Conservation (phyloP, 495 filamentous ascomycete species). For the Hyaloscypha finlandica region DNA sequence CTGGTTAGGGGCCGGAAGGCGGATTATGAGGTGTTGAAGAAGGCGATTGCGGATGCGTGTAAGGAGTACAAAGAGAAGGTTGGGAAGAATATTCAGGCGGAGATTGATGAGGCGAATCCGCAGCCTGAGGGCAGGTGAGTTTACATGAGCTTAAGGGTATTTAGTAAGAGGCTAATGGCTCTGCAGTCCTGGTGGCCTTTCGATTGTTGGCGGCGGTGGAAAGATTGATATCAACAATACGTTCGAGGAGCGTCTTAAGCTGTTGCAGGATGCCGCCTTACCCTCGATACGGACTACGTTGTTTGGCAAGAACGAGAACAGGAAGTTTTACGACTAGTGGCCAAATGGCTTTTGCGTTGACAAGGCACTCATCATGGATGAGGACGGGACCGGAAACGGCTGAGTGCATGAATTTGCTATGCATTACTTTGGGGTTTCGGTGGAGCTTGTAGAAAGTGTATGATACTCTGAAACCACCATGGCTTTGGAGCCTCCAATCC, state of each 20-base stretch:
- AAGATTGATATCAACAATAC: constrained; percentile 99
- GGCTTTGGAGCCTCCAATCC: constrained; percentile 7
- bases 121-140: constrained; percentile 85
- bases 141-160: neutral
- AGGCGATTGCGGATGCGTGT: constrained; percentile 72
- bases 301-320: constrained; percentile 90
- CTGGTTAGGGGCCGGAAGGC: constrained; percentile 72
- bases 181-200: constrained; percentile 77
- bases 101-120: constrained; percentile 76
- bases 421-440: constrained; percentile 16
- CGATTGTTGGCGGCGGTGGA: constrained; percentile 77
- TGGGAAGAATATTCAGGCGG: constrained; percentile 60
- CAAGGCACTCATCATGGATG: constrained; percentile 10
- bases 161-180: constrained; percentile 16
- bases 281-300: constrained; percentile 81
- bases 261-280: constrained; percentile 81
- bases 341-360: constrained; percentile 11
- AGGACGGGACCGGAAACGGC: constrained; percentile 1
- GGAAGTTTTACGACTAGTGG: constrained; percentile 86
- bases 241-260: constrained; percentile 83
- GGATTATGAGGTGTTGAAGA: constrained; percentile 71
- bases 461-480: constrained; percentile 28
- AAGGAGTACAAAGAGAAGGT: constrained; percentile 79
- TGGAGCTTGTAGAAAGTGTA: constrained; percentile 34
- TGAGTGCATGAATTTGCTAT: constrained; percentile 14